Evolutionary conservation across 2,329 filamentous ascomycete genomes (phyloP).

Genomic region (Fusarium pilosicola): DNA sequence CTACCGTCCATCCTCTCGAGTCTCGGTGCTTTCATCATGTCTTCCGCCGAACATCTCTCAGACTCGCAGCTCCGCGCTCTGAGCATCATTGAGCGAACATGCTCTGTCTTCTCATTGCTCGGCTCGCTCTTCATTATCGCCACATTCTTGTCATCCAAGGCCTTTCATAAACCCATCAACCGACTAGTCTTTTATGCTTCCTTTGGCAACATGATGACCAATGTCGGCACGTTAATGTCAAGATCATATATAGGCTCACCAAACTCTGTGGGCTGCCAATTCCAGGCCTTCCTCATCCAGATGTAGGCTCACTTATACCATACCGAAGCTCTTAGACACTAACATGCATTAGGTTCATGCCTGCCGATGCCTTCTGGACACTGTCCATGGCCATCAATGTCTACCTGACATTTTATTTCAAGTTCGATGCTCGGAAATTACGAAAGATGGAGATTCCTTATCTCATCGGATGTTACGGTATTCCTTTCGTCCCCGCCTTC

Average conservation of each 20-base stretch:
- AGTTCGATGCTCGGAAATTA: conserved; percentile 72
- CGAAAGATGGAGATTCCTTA: conserved; percentile 78
- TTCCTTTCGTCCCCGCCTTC: conserved; percentile 76
- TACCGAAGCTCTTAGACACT: background rate
- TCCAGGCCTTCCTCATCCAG: conserved; percentile 83
- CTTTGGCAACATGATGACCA: conserved; percentile 82
- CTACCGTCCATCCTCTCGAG: background rate
- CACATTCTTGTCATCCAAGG: conserved; percentile 74
- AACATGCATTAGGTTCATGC: conserved; percentile 73
- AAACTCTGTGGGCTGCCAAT: conserved; percentile 68
- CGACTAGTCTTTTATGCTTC: conserved; percentile 85
- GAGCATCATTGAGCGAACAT: conserved; percentile 71
- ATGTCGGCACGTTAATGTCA: conserved; percentile 80
- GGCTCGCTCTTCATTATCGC: conserved; percentile 77
- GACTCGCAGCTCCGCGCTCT: conserved; percentile 62
- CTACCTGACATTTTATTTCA: conserved; percentile 81
- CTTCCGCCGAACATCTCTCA: conserved; percentile 17
- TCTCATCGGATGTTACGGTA: conserved; percentile 74
- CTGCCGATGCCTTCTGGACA: conserved; percentile 80
- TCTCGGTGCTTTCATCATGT: conserved; percentile 25
- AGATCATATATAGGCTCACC: conserved; percentile 64
- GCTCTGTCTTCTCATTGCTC: conserved; percentile 75
- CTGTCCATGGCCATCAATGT: conserved; percentile 87
- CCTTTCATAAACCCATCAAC: conserved; percentile 89
- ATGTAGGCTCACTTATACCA: conserved; percentile 65